Evolutionary conservation across 1,284 basidiomycete species (phyloP).

Genomic region (Trichosporon coremiiforme): DNA sequence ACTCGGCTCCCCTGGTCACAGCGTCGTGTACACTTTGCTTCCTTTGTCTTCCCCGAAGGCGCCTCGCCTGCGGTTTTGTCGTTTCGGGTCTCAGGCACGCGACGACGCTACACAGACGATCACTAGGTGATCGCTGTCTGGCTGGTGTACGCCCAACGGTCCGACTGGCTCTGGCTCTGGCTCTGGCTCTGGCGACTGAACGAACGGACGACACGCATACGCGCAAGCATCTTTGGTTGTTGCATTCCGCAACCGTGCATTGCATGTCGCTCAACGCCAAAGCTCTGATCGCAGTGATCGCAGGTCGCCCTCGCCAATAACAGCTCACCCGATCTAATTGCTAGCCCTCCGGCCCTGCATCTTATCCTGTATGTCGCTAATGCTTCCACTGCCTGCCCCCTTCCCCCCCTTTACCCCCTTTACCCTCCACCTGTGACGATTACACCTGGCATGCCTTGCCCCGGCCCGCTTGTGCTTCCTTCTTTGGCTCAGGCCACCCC

Average conservation of each 20-base stretch:
- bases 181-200: no score
- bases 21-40: background rate
- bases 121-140: conserved; percentile 1
- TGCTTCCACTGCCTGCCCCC: background rate
- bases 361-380: conserved; percentile 2
- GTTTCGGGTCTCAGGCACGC: conserved; percentile 10
- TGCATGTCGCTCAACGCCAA: background rate
- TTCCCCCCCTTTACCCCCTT: background rate
- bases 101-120: background rate
- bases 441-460: no score
- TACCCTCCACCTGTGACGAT: conserved; percentile 9
- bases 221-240: background rate
- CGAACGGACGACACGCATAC: background rate
- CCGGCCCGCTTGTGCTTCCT: background rate
- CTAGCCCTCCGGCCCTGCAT: conserved; percentile 10
- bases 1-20: background rate
- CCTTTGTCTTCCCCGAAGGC: background rate
- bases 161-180: background rate
- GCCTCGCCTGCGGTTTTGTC: background rate
- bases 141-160: conserved; percentile 9
- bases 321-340: conserved; percentile 2
- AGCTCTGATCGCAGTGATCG: conserved; percentile 1
- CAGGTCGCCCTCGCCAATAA: background rate
- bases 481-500: background rate
- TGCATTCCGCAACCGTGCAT: background rate